A percentile compares a stretch with the other conserved stretches of the same genome.
Evolutionary conservation across 2,329 filamentous ascomycete species (phyloP).

Genomic region (Chaetomium sp.): DNA sequence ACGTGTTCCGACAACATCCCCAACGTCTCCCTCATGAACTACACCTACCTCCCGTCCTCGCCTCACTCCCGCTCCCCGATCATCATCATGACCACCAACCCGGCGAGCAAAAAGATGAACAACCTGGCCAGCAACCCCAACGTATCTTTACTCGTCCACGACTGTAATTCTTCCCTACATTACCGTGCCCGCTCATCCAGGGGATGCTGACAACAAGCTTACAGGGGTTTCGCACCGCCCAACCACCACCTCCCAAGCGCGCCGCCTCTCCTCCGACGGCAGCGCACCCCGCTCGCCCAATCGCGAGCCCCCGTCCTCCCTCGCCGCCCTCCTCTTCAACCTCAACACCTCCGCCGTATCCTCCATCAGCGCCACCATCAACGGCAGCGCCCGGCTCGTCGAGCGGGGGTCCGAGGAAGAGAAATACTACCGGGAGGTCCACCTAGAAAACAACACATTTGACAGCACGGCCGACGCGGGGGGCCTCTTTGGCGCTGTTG

Average conservation of each 20-base stretch:
- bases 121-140: constrained; percentile 84
- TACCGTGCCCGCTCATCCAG: neutral
- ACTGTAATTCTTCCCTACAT: constrained; percentile 57
- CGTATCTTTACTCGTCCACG: constrained; percentile 93
- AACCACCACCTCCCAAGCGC: constrained; percentile 69
- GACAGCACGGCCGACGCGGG: constrained; percentile 56
- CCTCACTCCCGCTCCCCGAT: constrained; percentile 69
- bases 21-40: constrained; percentile 97
- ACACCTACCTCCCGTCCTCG: constrained; percentile 88
- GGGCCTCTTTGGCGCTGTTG: constrained; percentile 39
- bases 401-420: constrained; percentile 78
- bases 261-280: constrained; percentile 57
- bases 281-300: constrained; percentile 62
- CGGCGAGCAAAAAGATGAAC: constrained; percentile 74
- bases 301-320: constrained; percentile 60
- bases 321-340: constrained; percentile 83
- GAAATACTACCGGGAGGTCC: constrained; percentile 76
- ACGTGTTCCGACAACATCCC: constrained; percentile 83
- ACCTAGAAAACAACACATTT: constrained; percentile 92
- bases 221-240: constrained; percentile 86
- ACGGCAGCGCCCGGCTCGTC: constrained; percentile 78
- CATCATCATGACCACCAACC: constrained; percentile 92
- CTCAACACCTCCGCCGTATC: constrained; percentile 87
- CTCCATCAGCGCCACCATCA: constrained; percentile 90
- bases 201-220: neutral